phyloP scores from a whole-genome alignment of 768 basidiomycete genomes.

The Termitomyces sp. region DNA sequence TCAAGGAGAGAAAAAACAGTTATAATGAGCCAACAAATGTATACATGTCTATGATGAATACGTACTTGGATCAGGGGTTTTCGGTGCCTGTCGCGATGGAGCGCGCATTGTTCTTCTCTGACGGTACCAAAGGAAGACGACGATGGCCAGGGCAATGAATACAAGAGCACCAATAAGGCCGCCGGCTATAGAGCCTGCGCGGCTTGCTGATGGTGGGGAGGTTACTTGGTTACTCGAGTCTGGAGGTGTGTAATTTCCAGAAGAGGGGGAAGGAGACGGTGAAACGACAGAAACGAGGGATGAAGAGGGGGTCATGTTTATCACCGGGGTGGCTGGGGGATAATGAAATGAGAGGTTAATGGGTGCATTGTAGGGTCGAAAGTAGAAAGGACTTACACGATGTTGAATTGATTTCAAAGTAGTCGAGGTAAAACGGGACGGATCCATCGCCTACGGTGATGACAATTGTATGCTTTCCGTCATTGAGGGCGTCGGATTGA shows the following conservation, averaged over 20 bases:
- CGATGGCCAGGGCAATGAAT: constrained; percentile 8
- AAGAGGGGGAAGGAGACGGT: background rate
- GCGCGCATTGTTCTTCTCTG: constrained; percentile 10
- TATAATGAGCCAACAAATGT: background rate
- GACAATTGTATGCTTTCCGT: constrained; percentile 19
- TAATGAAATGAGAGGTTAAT: background rate
- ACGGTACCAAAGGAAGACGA: constrained; percentile 10
- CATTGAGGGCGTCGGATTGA: constrained; percentile 15
- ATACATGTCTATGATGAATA: background rate
- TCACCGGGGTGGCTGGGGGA: background rate
- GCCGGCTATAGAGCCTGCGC: constrained; percentile 18
- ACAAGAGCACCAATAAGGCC: constrained; percentile 17
- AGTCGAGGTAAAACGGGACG: constrained; percentile 21
- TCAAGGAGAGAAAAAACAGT: too few relatives aligned
- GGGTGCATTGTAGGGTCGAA: background rate
- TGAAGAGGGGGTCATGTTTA: background rate
- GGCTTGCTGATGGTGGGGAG: background rate
- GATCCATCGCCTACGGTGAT: constrained; percentile 15
- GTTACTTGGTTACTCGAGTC: background rate
- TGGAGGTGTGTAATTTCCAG: background rate
- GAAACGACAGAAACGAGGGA: background rate
- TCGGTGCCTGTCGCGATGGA: constrained; percentile 3
- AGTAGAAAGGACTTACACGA: background rate
- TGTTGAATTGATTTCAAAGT: constrained; percentile 11
- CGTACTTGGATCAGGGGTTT: constrained; percentile 9